Base-by-base conservation (phyloP, 2,329 filamentous ascomycete species). In the Cercospora sp. region DNA sequence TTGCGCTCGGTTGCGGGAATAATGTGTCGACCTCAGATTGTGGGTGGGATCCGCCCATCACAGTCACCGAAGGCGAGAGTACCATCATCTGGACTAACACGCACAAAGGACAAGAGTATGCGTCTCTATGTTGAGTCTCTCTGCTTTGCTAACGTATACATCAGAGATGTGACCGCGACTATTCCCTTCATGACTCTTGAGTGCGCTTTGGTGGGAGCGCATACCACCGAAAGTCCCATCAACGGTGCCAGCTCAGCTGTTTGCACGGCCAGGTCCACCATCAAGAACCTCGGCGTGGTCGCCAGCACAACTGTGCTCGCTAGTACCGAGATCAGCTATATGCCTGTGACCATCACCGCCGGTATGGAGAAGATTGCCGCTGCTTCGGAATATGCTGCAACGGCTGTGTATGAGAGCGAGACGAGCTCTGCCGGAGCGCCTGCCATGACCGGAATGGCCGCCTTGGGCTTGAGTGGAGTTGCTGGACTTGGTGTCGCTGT, bases 1-100 rank as follows among this genome's bases (percentile, higher is more conserved):
- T 73, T 61, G 75, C 73, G 16, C 66, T 77, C 5, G 71, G 73
- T 30, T 77, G 75, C 65, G 57, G 30, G 13, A 48, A 64, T 3
- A 55, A 66, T 26, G 48, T 63, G 31, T 68, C 66, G n/a, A 68
- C 67, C 42, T 69, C 69, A 18, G 66, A 51, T 28, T 77, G 76
- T 61, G 42, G 55, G 9, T 71, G 76, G 68, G 60, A 69, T 26
- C 67, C 72, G 18, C 67, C 75, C 9, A 72, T 77, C 60, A 77
- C 73, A 8, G 65, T 78, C 2, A 78, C 76, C 1, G 74, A 74
- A 65, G 75, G 75, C 59, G 70, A 70, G 33, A 76, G 75, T 60
- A 76, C 75, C 18, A 60, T 72, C 36, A 65, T 69, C 36, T 73
- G 61, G 58, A 71, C 71, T n/a, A 68, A 70, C 36, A 68, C 71